Percentiles rank a stretch among this genome's conserved stretches.
Evolutionary conservation across 177 flowering plant genomes (phyloP).

Genomic region (Telopea speciosissima): DNA sequence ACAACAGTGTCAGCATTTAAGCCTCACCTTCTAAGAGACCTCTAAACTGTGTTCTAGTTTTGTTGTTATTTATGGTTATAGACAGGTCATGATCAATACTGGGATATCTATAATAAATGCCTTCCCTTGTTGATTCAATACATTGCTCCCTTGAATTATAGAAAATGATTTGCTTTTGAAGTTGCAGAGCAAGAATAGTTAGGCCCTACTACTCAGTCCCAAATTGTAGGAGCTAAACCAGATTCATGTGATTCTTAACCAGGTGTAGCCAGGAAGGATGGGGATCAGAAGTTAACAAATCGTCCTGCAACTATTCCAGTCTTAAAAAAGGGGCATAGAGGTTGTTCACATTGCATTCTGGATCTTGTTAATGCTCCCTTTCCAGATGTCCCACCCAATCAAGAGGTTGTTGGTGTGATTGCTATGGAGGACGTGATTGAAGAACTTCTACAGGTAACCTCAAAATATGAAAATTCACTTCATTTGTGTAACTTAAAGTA

Average conservation of each 20-base stretch:
- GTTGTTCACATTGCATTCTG: slow-evolving; percentile 76
- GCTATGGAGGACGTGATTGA: slow-evolving; percentile 98
- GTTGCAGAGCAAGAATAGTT: slow-evolving; percentile 16
- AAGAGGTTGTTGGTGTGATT: slow-evolving; percentile 85
- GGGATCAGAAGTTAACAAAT: slow-evolving; percentile 34
- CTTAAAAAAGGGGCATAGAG: slow-evolving; percentile 68
- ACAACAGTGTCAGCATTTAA: not conserved
- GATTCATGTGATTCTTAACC: slow-evolving; percentile 26
- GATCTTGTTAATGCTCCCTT: slow-evolving; percentile 65
- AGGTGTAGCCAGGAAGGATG: slow-evolving; percentile 27
- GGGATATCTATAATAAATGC: not conserved
- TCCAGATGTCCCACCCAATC: slow-evolving; percentile 58
- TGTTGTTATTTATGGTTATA: not conserved
- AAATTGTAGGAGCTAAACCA: slow-evolving; percentile 23
- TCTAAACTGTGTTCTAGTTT: not conserved
- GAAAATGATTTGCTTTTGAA: not conserved
- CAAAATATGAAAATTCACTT: not conserved
- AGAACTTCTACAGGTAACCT: slow-evolving; percentile 89
- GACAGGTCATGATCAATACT: not conserved
- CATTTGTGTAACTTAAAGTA: not conserved
- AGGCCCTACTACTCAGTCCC: slow-evolving; percentile 5
- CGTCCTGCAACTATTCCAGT: slow-evolving; percentile 38
- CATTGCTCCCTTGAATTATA: not conserved
- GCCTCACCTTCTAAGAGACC: not conserved
- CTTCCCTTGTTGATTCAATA: slow-evolving; percentile 1